Evolutionary conservation across 306 rosid genomes (phyloP).

Genomic region (Pyrus communis): DNA sequence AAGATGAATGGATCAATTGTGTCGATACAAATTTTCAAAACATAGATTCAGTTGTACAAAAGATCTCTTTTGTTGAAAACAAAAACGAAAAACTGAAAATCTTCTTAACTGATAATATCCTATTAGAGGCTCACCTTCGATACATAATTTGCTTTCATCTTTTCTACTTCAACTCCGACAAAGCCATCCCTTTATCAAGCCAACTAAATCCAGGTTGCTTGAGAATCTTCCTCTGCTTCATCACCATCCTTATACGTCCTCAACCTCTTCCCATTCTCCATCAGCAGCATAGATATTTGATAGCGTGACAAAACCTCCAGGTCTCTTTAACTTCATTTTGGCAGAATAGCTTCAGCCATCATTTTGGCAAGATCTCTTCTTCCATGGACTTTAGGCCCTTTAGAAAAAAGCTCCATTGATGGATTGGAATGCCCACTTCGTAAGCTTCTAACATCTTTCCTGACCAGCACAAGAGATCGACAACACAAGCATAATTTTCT

Average conservation of each 20-base stretch:
- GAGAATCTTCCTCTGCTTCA: conserved; percentile 41
- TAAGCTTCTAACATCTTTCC: conserved; percentile 61
- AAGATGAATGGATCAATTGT: neutral
- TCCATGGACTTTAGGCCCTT: conserved; percentile 60
- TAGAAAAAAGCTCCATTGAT: conserved; percentile 54
- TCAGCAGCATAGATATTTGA: conserved; percentile 62
- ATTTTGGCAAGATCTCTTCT: conserved; percentile 51
- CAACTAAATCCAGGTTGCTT: conserved; percentile 50
- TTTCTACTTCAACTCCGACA: conserved; percentile 4
- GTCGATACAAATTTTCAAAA: neutral
- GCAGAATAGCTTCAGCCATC: conserved; percentile 37
- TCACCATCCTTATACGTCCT: conserved; percentile 40
- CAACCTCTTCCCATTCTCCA: conserved; percentile 67
- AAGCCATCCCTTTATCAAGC: conserved; percentile 24
- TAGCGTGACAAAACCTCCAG: conserved; percentile 52
- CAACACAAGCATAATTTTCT: conserved; percentile 57
- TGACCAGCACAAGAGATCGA: conserved; percentile 59
- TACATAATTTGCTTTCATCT: neutral
- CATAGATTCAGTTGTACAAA: neutral
- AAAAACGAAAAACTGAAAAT: neutral
- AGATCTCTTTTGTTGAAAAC: neutral
- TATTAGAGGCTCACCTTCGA: neutral
- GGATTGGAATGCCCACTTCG: conserved; percentile 43
- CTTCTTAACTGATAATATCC: neutral
- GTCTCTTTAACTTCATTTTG: conserved; percentile 34